A percentile compares a stretch with the other conserved stretches of the same genome.
Evolutionary conservation across 2,329 filamentous ascomycete genomes (phyloP).

Genomic region (Paracamarosporium sp.): DNA sequence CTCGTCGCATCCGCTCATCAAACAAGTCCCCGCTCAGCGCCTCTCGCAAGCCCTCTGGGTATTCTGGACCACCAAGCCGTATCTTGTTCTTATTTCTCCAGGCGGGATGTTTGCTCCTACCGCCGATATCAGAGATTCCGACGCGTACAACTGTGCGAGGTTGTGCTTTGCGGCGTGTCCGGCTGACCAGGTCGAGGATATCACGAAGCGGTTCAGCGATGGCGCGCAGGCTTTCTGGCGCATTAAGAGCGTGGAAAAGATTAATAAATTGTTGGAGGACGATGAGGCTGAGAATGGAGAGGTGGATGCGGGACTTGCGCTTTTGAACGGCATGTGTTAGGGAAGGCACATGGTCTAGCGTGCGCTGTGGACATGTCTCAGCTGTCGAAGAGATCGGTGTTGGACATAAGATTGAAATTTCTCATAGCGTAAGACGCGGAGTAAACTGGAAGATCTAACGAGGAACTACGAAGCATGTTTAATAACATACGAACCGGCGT

Average conservation of each 20-base stretch:
- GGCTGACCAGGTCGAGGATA: slow-evolving; percentile 70
- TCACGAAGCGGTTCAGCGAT: slow-evolving; percentile 69
- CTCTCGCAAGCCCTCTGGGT: slow-evolving; percentile 74
- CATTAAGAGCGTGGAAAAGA: slow-evolving; percentile 69
- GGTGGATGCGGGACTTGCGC: slow-evolving; percentile 30
- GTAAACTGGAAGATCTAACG: too few species aligned
- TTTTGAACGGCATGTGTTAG: slow-evolving; percentile 40
- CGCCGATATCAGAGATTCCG: slow-evolving; percentile 61
- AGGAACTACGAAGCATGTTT: too few species aligned
- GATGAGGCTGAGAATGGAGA: slow-evolving; percentile 20
- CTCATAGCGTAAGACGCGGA: too few species aligned
- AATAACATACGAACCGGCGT: too few species aligned
- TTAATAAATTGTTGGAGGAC: slow-evolving; percentile 67
- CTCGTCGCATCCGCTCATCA: slow-evolving; percentile 73
- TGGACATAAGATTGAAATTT: too few species aligned
- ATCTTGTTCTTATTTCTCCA: slow-evolving; percentile 72
- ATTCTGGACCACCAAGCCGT: slow-evolving; percentile 72
- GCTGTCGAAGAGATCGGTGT: too few species aligned
- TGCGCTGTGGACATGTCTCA: background rate
- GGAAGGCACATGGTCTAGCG: slow-evolving; percentile 21
- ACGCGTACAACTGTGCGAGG: slow-evolving; percentile 75
- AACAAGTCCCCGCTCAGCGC: slow-evolving; percentile 59
- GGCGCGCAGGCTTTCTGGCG: slow-evolving; percentile 79
- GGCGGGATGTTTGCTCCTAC: slow-evolving; percentile 78
- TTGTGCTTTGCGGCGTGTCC: slow-evolving; percentile 86